Evolutionary conservation across 192 early-diverging fungal species (phyloP).

Genomic region (Coemansia biformis): DNA sequence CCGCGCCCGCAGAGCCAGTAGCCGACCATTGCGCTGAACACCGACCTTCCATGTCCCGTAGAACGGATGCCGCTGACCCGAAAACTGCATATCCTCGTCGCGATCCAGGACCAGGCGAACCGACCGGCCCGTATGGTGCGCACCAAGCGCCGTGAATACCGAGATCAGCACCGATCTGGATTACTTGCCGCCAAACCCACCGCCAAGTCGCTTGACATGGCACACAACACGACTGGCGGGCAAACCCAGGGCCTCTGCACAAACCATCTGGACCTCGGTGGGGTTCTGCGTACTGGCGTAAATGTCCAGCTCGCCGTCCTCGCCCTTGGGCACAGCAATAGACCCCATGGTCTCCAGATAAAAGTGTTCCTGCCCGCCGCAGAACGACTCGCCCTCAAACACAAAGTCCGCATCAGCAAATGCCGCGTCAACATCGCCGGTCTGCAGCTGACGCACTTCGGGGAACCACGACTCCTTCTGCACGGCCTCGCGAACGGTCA

Average conservation of each 20-base stretch:
- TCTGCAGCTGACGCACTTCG: constrained; percentile 49
- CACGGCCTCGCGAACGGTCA: constrained; percentile 79
- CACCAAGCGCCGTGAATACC: constrained; percentile 62
- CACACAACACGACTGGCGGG: constrained; percentile 63
- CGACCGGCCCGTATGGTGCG: constrained; percentile 59
- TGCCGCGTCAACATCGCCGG: constrained; percentile 61
- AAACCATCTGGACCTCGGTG: constrained; percentile 63
- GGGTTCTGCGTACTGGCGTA: constrained; percentile 75
- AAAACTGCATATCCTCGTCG: constrained; percentile 77
- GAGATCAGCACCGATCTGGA: constrained; percentile 62
- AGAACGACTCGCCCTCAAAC: constrained; percentile 55
- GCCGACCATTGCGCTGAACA: constrained; percentile 59
- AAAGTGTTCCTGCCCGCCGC: constrained; percentile 76
- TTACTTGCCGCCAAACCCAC: constrained; percentile 83
- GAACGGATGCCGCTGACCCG: constrained; percentile 77
- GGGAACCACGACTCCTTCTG: constrained; percentile 58
- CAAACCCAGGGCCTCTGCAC: constrained; percentile 69
- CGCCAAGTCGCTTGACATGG: constrained; percentile 80
- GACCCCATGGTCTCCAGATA: constrained; percentile 77
- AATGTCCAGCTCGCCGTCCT: constrained; percentile 78
- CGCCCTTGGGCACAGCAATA: constrained; percentile 63
- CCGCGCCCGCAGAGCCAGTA: constrained; percentile 58
- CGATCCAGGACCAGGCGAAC: constrained; percentile 76
- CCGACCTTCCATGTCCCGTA: constrained; percentile 72
- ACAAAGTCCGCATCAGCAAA: constrained; percentile 51